These are phyloP conservation scores for Beverwykella pulmonaria DNA, from an alignment of 495 filamentous ascomycete genomes.

Conservation along the genomic window DNA sequence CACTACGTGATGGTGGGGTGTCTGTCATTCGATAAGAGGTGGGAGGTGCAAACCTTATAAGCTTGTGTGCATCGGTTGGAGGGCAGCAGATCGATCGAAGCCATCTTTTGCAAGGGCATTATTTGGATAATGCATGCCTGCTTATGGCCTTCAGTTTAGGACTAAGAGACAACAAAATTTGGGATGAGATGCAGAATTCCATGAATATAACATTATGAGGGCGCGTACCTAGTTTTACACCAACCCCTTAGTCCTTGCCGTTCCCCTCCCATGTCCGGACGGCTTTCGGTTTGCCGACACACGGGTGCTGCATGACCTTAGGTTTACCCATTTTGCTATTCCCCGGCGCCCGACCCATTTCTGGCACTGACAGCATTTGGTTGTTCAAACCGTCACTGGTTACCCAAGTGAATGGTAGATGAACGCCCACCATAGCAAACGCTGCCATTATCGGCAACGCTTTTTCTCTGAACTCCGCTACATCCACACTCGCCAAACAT, in stretches of 20 bases:
- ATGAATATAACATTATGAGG: not conserved
- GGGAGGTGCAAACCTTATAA: not conserved
- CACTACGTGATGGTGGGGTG: constrained; percentile 18
- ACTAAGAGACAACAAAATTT: not conserved
- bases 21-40: constrained; percentile 1
- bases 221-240: constrained; percentile 14
- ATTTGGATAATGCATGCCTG: too few relatives aligned
- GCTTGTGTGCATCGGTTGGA: not conserved
- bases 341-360: constrained; percentile 12
- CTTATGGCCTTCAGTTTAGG: too few relatives aligned
- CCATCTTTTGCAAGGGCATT: not conserved
- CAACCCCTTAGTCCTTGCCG: not conserved
- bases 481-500: not conserved
- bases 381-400: not conserved
- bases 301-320: constrained; percentile 10
- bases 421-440: not conserved
- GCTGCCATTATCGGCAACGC: constrained; percentile 2
- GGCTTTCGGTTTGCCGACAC: constrained; percentile 10
- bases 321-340: constrained; percentile 7
- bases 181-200: not conserved
- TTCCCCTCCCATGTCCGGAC: constrained; percentile 12
- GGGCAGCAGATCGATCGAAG: not conserved
- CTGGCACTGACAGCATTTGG: constrained; percentile 2
- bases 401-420: constrained; percentile 15
- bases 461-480: not conserved